A percentile compares a stretch with the other conserved stretches of the same genome.
phyloP scores from a whole-genome alignment of 176 grass and related monocot species.

The Aegilops umbellulata region DNA sequence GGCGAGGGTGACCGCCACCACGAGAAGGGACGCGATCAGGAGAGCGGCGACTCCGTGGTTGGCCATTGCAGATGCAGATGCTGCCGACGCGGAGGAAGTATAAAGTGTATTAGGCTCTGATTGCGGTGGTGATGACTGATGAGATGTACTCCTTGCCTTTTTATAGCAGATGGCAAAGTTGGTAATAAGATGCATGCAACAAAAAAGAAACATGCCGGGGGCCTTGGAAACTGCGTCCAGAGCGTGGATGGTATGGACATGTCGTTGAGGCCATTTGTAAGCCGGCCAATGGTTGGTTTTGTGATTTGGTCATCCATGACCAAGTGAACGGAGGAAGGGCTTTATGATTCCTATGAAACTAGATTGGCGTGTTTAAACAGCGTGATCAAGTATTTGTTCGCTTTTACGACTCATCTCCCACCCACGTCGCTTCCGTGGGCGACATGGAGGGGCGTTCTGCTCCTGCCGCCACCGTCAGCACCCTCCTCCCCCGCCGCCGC shows the following conservation, averaged over 20 bases:
- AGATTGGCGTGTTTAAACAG: neutral
- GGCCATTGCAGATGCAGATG: slow-evolving; percentile 25
- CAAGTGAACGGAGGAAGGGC: neutral
- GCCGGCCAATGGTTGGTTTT: neutral
- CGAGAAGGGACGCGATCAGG: slow-evolving; percentile 32
- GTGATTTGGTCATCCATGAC: neutral
- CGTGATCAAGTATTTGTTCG: too few species aligned
- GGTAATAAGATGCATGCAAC: neutral
- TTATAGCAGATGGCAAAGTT: neutral
- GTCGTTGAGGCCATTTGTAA: neutral
- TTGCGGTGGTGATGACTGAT: neutral
- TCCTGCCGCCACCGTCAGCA: too few species aligned
- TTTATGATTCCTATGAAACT: slow-evolving; percentile 14
- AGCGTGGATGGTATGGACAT: neutral
- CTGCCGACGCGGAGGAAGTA: neutral
- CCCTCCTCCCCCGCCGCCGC: too few species aligned
- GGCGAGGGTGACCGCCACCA: neutral
- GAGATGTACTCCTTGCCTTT: neutral
- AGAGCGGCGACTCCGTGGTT: slow-evolving; percentile 19
- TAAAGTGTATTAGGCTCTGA: neutral
- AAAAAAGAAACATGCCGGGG: neutral
- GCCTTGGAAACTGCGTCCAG: neutral
- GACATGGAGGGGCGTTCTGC: too few species aligned
- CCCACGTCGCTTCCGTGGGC: too few species aligned
- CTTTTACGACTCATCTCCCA: too few species aligned